These are phyloP conservation scores for Chaetothyriales sp. DNA, from an alignment of 2,329 filamentous ascomycete species.

Conservation along the genomic window DNA sequence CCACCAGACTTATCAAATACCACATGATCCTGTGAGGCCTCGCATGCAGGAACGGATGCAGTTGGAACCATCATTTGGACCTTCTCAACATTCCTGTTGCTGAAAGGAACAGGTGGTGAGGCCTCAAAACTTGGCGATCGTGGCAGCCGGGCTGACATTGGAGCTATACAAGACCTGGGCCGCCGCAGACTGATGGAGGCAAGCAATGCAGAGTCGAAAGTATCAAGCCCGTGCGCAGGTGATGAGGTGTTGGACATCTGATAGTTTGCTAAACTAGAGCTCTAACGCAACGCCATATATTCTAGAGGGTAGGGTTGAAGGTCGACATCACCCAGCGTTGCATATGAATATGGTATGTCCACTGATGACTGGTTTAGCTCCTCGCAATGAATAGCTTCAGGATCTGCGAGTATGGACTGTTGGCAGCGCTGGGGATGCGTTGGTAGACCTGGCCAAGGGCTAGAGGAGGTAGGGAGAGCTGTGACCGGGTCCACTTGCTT, in stretches of 20 bases:
- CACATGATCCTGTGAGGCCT: not conserved
- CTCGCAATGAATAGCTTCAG: too few species aligned
- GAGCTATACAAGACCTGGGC: too few species aligned
- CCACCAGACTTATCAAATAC: not conserved
- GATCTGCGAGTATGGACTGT: too few species aligned
- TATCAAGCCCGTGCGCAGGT: not conserved
- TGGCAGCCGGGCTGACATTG: too few species aligned
- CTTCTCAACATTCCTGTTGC: not conserved
- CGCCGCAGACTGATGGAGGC: not conserved
- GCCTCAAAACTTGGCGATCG: not conserved
- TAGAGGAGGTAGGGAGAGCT: not conserved
- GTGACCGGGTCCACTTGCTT: not conserved
- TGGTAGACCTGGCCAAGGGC: not conserved
- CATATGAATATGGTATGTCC: not conserved
- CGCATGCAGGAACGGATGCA: too few species aligned
- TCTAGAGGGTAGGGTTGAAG: not conserved
- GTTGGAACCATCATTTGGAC: not conserved
- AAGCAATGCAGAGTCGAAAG: constrained; percentile 2
- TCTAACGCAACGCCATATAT: not conserved
- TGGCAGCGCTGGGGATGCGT: not conserved
- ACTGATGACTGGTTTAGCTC: not conserved
- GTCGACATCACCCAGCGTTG: not conserved
- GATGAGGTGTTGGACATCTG: not conserved
- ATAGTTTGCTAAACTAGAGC: not conserved
- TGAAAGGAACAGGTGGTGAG: not conserved